Base-by-base conservation (phyloP, 306 rosid genomes). In the Notholithocarpus densiflorus region DNA sequence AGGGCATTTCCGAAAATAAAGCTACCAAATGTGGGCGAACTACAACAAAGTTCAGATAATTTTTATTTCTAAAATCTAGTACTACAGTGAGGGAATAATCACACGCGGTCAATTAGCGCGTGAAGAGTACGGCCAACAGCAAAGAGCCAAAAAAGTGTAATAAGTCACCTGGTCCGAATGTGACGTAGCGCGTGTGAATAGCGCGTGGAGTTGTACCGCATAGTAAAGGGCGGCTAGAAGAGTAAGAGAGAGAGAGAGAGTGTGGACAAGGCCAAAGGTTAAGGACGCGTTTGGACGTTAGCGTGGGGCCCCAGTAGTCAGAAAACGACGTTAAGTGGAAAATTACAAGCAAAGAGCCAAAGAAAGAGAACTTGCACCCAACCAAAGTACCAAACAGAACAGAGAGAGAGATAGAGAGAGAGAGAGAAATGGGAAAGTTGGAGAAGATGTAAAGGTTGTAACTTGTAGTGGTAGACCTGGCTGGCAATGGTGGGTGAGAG, bases 191-290 rank as follows among this genome's bases (percentile, higher is more conserved):
- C 77, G 72, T 9, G 61, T 0, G n/a, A 2, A 19, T 0, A 1
- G 85, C 62, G 82, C 74, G 87, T 91, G 91, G 81, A 79, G 1
- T n/a, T 15, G 24, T 34, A 1, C 2, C 3, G 20, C 56, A 91
- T 90, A 91, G 97, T 80, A 48, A 80, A 77, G 86, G 92, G 89
- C 93, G 94, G 96, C 92, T 84, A 81, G 31, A 62, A 72, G 59
- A 48, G 77, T 27, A 77, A 74, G 77, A 12, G 78, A 72, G 59
- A 12, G 78, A 72, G 59, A 55, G 77, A 56, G 79, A 64, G 77
- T 17, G 78, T 74, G 72, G 80, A 84, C 54, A 79, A 81, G 84
- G 78, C 80, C 75, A 75, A 64, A 45, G 78, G 77, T 55, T 84
- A 72, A 78, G 86, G 82, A 54, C 75, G 80, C 62, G 88, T 81